Base-by-base conservation (phyloP, 495 filamentous ascomycete species). In the Halenospora varia region DNA sequence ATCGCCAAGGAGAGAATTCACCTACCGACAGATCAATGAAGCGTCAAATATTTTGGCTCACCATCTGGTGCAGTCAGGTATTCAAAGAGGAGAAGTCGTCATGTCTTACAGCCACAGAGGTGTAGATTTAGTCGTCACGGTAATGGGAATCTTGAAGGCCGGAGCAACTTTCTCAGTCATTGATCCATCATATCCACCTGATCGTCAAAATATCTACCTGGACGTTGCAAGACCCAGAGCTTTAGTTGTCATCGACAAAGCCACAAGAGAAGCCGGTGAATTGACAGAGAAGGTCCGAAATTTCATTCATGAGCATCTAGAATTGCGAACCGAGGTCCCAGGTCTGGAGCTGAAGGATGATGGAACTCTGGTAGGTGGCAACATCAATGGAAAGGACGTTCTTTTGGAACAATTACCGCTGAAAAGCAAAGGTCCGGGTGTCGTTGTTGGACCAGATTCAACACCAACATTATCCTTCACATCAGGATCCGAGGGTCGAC, bases 101-200 rank as follows among this genome's bases (percentile, higher is more conserved):
- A 96, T 96, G 92, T 86, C 93, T 51, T 97, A 87, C 70, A 89
- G 90, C 25, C 81, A 96, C 68, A 82, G 93, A 3, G 81, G 82
- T 11, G 88, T 91, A 4, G 89, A 91, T 59, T 70, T 92, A 17
- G 84, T 90, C 6, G 76, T 87, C 13, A 77, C 77, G 3, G 71
- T 87, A 8, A 84, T 86, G 80, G 78, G 88, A 68, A 79, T 79
- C 46, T 65, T 83, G 35, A 74, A 87, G 72, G 79, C 83, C 19
- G 85, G 85, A 15, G 84, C 86, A 2, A 90, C 84, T n/a, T 82
- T 90, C 68, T 85, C 79, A 11, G 90, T 97, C 40, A 83, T 97
- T 46, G 92, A 97, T 63, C 92, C 92, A 2, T 80, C 83, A 15
- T 97, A 98, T 67, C 94, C 94, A 3, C 87, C 89, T 0, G 88